Evolutionary conservation across 305 asterid genomes (phyloP).

Genomic region (Fraxinus ornus): DNA sequence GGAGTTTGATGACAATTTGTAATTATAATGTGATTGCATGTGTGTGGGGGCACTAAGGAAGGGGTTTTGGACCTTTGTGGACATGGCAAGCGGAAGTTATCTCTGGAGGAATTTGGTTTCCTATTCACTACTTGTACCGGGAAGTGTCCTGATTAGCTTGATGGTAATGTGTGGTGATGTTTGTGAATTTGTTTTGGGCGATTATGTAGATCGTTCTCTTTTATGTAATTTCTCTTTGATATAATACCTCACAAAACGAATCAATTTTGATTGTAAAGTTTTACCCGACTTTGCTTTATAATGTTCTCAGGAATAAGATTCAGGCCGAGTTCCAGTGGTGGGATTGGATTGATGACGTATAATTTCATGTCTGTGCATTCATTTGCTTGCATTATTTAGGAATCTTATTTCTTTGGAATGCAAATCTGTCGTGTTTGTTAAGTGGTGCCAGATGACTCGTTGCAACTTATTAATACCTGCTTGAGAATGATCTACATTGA

Average conservation of each 20-base stretch:
- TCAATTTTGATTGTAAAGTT: conserved; percentile 12
- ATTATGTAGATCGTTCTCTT: background rate
- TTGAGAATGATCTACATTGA: background rate
- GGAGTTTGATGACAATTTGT: background rate
- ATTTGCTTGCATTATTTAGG: background rate
- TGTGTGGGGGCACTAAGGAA: conserved; percentile 27
- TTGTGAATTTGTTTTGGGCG: background rate
- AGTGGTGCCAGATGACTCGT: background rate
- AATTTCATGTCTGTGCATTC: background rate
- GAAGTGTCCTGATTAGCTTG: background rate
- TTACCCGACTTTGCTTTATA: conserved; percentile 47
- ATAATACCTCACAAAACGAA: background rate
- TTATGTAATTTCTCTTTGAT: background rate
- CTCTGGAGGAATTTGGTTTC: conserved; percentile 51
- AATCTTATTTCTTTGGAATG: background rate
- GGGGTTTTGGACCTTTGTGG: conserved; percentile 51
- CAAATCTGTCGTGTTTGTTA: background rate
- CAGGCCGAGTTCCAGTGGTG: conserved; percentile 52
- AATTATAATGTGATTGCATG: conserved; percentile 17
- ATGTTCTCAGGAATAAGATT: conserved; percentile 45
- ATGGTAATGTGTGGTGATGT: background rate
- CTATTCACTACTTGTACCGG: background rate
- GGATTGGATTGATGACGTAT: conserved; percentile 61
- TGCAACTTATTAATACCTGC: background rate
- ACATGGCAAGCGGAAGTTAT: conserved; percentile 57